phyloP scores from a whole-genome alignment of 2,329 filamentous ascomycete species.

The Raffaelea deltoideospora region DNA sequence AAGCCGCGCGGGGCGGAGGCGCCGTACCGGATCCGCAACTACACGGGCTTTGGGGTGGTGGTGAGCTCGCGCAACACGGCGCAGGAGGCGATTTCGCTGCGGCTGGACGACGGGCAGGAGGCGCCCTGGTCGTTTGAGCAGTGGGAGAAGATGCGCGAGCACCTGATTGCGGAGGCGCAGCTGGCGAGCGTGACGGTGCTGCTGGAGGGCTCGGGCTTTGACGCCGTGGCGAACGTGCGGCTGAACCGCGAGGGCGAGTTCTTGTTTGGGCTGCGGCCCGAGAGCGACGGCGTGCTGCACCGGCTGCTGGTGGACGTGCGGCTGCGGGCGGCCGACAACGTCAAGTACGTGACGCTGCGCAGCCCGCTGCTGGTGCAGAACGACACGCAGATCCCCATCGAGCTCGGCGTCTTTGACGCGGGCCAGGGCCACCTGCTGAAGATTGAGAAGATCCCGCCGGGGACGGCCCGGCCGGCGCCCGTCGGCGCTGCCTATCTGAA shows the following conservation, averaged over 20 bases:
- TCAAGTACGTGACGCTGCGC: slow-evolving; percentile 93
- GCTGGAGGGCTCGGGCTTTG: slow-evolving; percentile 87
- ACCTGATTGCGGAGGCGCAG: slow-evolving; percentile 67
- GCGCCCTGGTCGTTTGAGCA: slow-evolving; percentile 94
- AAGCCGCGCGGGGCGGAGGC: slow-evolving; percentile 86
- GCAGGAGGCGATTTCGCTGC: slow-evolving; percentile 56
- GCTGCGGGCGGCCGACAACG: slow-evolving; percentile 82
- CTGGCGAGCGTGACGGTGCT: slow-evolving; percentile 63
- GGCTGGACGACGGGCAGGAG: slow-evolving; percentile 77
- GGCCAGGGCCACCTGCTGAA: slow-evolving; percentile 83
- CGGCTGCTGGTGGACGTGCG: slow-evolving; percentile 83
- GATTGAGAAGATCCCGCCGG: slow-evolving; percentile 93
- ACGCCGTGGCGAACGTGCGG: slow-evolving; percentile 73
- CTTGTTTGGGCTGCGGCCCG: slow-evolving; percentile 76
- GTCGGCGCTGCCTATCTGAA: slow-evolving; percentile 88
- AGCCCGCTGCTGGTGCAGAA: slow-evolving; percentile 90
- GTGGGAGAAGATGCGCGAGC: slow-evolving; percentile 91
- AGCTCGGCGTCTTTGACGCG: slow-evolving; percentile 79
- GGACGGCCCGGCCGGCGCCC: slow-evolving; percentile 76
- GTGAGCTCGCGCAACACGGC: slow-evolving; percentile 62
- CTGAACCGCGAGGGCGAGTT: slow-evolving; percentile 91
- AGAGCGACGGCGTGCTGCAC: slow-evolving; percentile 72
- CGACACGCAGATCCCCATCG: slow-evolving; percentile 88
- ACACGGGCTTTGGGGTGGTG: slow-evolving; percentile 82
- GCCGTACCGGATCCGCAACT: slow-evolving; percentile 85